Base-by-base conservation (phyloP, 495 filamentous ascomycete genomes). In the Penicillium cosmopolitanum region DNA sequence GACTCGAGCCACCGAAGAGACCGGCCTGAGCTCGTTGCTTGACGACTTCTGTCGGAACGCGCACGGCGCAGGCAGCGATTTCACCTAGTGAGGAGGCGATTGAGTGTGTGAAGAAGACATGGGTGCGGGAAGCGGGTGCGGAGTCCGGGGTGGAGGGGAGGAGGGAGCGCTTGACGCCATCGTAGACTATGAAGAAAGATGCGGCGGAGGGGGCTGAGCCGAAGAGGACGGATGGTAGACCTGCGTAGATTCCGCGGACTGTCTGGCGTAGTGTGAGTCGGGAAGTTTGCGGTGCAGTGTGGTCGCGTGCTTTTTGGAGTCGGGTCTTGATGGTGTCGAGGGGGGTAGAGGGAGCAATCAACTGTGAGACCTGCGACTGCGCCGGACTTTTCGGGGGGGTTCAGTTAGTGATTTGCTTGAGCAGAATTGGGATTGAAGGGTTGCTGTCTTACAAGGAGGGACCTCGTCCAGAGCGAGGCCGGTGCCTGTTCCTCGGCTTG, bases 181-280 rank as follows among this genome's bases (percentile, higher is more conserved):
- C 95, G 78, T 98, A 98, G 56, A 93, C 96, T 70, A 92, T 90
- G 84, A 98, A 98, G 84, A 98, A 98, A 62, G 96, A 91, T 43
- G 95, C 94, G 6, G 95, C 95, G n/a, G 92, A 93, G 6, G 95
- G 95, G 1, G 96, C 96, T 36, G 92, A 96, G 43, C 89, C 89
- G 53, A 87, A 83, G 46, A 84, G 67, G n/a, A 90, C 77, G 31
- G 85, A 86, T 7, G 89, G 84, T 23, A 90, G 74, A 33, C 83
- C 85, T 50, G 87, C 88, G 33, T 88, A 89, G 42, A 86, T 75
- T 11, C 88, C 88, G 55, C 95, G 95, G 65, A 97, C 85, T 33
- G 77, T 75, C 61, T 79, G 76, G 35, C 72, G 71, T 6, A 78
- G 69, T 42, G 75, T 73, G n/a, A 75, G 53, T n/a, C 64, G 65